Percentiles rank a stretch among this genome's conserved stretches.
These are phyloP conservation scores for Trametes cinnabarina DNA, from an alignment of 768 basidiomycete species.

Conservation along the genomic window DNA sequence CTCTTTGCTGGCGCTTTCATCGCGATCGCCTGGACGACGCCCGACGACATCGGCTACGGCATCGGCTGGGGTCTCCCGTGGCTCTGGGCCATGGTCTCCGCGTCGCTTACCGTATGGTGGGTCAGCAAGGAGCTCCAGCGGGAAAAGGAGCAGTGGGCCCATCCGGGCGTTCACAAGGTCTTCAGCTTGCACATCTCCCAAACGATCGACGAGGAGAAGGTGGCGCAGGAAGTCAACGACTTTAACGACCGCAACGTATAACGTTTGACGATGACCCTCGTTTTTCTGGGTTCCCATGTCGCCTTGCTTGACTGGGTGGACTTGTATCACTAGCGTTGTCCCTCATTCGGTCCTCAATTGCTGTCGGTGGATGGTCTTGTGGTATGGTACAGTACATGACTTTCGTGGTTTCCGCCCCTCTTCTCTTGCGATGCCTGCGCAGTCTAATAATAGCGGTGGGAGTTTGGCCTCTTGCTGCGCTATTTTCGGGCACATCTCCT, in stretches of 20 bases:
- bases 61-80: conserved; percentile 31
- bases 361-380: neutral
- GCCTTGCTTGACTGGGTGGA: neutral
- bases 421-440: too few species aligned
- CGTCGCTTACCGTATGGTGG: conserved; percentile 17
- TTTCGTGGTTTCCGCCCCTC: neutral
- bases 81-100: conserved; percentile 29
- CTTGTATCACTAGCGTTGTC: neutral
- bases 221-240: conserved; percentile 9
- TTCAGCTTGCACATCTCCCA: conserved; percentile 15
- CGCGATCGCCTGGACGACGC: conserved; percentile 26
- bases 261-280: neutral
- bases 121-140: conserved; percentile 13
- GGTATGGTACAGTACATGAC: neutral
- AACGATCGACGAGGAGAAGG: conserved; percentile 14
- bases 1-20: conserved; percentile 24
- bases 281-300: neutral
- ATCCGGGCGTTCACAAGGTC: conserved; percentile 12
- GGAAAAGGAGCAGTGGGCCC: conserved; percentile 17
- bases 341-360: neutral
- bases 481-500: too few species aligned
- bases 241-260: conserved; percentile 9
- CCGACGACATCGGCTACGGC: conserved; percentile 29
- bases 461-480: too few species aligned
- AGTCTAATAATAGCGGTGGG: too few species aligned